A percentile compares a stretch with the other conserved stretches of the same genome.
phyloP scores from a whole-genome alignment of 202 grass and related monocot species.

The Zoysia matrella region DNA sequence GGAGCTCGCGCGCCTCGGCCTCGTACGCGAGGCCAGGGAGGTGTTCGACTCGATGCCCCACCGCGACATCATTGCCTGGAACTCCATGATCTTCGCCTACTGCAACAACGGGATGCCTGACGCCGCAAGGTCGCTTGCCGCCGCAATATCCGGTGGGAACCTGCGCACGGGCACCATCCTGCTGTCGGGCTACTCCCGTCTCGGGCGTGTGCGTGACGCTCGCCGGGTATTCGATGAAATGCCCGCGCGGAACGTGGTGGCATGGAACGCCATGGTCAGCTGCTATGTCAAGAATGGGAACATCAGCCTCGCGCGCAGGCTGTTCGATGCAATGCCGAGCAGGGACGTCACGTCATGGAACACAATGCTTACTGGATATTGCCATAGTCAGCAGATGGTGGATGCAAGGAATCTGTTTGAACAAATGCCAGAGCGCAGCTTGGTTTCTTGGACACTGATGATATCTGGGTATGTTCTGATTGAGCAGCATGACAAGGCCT shows the following conservation, averaged over 20 bases:
- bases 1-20: slow-evolving; percentile 51
- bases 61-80: slow-evolving; percentile 53
- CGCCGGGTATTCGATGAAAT: slow-evolving; percentile 69
- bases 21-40: slow-evolving; percentile 46
- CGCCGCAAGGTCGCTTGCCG: slow-evolving; percentile 47
- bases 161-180: slow-evolving; percentile 62
- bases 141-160: slow-evolving; percentile 54
- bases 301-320: slow-evolving; percentile 46
- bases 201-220: slow-evolving; percentile 53
- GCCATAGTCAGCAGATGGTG: slow-evolving; percentile 56
- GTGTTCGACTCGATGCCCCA: slow-evolving; percentile 54
- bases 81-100: slow-evolving; percentile 69
- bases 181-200: slow-evolving; percentile 50
- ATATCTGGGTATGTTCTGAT: slow-evolving; percentile 70
- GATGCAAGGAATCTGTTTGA: slow-evolving; percentile 53
- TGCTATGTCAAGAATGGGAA: slow-evolving; percentile 69
- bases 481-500: slow-evolving; percentile 53
- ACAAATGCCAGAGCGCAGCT: slow-evolving; percentile 49
- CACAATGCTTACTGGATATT: slow-evolving; percentile 77
- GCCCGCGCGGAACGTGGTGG: slow-evolving; percentile 57
- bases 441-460: slow-evolving; percentile 70
- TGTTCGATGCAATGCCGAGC: slow-evolving; percentile 64
- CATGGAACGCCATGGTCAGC: slow-evolving; percentile 82
- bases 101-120: slow-evolving; percentile 54
- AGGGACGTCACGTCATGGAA: slow-evolving; percentile 65